Conservation (phyloP, 176 grass and related monocot genomes). For the Chrysopogon serrulatus region DNA sequence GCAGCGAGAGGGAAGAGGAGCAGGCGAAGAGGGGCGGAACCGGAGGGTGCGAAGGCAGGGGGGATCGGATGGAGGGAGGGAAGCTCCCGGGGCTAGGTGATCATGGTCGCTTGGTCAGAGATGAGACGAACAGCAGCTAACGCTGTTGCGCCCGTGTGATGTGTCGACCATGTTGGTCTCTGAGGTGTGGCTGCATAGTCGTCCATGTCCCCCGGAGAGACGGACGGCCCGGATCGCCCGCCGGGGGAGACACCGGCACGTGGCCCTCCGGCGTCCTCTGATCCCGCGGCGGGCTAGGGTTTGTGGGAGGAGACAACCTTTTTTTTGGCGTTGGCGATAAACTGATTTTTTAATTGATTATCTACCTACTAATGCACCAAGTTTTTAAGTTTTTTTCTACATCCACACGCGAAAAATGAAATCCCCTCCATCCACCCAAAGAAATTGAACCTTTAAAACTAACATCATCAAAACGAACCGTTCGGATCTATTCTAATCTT, state of each 20-base stretch:
- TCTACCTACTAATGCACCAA: too few species aligned
- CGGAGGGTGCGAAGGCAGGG: not conserved
- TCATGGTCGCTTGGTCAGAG: conserved; percentile 18
- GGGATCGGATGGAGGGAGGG: not conserved
- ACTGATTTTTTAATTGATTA: too few species aligned
- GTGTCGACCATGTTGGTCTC: conserved; percentile 5
- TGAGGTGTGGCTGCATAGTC: conserved; percentile 22
- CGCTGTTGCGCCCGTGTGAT: conserved; percentile 27
- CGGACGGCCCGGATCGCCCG: not conserved
- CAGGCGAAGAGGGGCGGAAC: too few species aligned
- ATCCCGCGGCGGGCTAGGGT: not conserved
- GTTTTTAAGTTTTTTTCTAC: too few species aligned
- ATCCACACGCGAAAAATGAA: too few species aligned
- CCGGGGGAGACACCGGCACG: not conserved
- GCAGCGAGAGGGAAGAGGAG: not conserved
- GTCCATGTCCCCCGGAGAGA: not conserved
- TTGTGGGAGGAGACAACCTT: not conserved
- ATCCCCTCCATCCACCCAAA: too few species aligned
- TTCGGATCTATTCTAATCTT: too few species aligned
- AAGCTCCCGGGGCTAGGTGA: conserved; percentile 23
- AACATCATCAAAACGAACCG: too few species aligned
- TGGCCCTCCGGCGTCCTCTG: not conserved
- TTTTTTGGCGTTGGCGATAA: too few species aligned
- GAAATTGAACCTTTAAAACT: too few species aligned
- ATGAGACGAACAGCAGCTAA: not conserved